Conservation (phyloP, 2,329 filamentous ascomycete genomes). For the Amauroascus verrucosus region DNA sequence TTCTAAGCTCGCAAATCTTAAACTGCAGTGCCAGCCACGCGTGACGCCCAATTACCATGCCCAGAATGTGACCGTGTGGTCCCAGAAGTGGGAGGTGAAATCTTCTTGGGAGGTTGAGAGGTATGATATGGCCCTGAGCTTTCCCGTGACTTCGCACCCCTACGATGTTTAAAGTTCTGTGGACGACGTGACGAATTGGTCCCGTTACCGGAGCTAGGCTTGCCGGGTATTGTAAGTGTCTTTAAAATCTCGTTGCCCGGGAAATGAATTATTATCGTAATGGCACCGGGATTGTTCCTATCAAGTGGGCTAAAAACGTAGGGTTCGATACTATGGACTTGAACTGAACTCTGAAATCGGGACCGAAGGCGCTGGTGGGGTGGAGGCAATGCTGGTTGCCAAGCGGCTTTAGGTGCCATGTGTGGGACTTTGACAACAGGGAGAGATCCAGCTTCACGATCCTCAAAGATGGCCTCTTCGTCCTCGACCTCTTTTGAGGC, state of each 20-base stretch:
- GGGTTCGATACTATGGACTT: slow-evolving; percentile 40
- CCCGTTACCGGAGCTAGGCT: slow-evolving; percentile 16
- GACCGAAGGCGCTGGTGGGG: slow-evolving; percentile 28
- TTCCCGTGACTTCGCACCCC: slow-evolving; percentile 26
- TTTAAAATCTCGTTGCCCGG: slow-evolving; percentile 39
- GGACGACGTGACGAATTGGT: slow-evolving; percentile 22
- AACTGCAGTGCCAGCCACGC: slow-evolving; percentile 4
- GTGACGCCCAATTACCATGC: slow-evolving; percentile 9
- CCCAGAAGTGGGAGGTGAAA: slow-evolving; percentile 5
- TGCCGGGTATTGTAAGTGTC: slow-evolving; percentile 31
- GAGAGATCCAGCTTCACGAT: slow-evolving; percentile 70
- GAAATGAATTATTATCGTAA: slow-evolving; percentile 37
- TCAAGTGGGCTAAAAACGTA: slow-evolving; percentile 34
- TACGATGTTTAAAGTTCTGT: slow-evolving; percentile 23
- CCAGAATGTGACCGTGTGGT: slow-evolving; percentile 1
- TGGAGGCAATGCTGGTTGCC: slow-evolving; percentile 45
- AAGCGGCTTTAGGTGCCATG: slow-evolving; percentile 51
- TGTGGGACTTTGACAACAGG: slow-evolving; percentile 59
- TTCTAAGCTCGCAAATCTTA: neutral
- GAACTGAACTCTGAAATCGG: slow-evolving; percentile 46
- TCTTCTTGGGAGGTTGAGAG: slow-evolving; percentile 14
- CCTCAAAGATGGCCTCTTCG: slow-evolving; percentile 70
- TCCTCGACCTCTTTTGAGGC: slow-evolving; percentile 62
- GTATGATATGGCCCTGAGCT: slow-evolving; percentile 35
- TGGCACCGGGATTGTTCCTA: slow-evolving; percentile 27